Evolutionary conservation across 2,329 filamentous ascomycete species (phyloP), one percentile per base, ranked within the genome.

Genomic region (Lizonia empirigonia): DNA sequence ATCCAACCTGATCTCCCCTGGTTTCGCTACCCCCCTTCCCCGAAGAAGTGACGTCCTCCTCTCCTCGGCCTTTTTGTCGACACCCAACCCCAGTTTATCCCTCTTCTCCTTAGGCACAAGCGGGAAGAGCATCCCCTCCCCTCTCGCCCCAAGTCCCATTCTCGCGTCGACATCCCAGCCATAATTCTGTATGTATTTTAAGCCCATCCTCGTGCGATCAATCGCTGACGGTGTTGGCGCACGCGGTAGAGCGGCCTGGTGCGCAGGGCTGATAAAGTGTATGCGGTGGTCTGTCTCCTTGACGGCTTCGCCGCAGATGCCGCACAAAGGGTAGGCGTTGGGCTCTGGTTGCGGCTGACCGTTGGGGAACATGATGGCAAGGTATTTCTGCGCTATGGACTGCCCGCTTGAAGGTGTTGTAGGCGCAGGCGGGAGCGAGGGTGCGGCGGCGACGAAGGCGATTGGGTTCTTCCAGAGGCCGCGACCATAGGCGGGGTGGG

Each of bases 81-180:
- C 78, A 0, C 91, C 91, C 20, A 96, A 72, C 0, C 92, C 93
- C 7, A 88, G 76, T 3, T 82, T 91, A 67, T 93, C 85, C 34
- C 86, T 82, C 74, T 96, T 96, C 46, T 82, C 77, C 51, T 80
- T 82, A 1, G 83, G 77, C 68, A 91, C 91, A 56, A 97, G 79
- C 1, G 92, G 92, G 58, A 85, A 86, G 32, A 87, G 79, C 53
- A 90, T 86, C 3, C 92, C 92, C 63, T 80, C 75, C 1, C 88
- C 86, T 2, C 77, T 74, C 8, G 82, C 82, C 0, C 92, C 92
- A 0, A 97, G 78, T 0, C 92, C 92, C 13, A 76, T 72, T 2
- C 90, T 78, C 22, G 84, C 78, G 71, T 92, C 89, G 0, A 88
- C 87, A 61, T 92, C 86, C 85, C 88, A 92, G 22, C 89, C 89